Percentiles rank a stretch among this genome's conserved stretches.
Evolutionary conservation across 768 basidiomycete species (phyloP).

Genomic region (Tylopilus plumbeoviolaceoides): DNA sequence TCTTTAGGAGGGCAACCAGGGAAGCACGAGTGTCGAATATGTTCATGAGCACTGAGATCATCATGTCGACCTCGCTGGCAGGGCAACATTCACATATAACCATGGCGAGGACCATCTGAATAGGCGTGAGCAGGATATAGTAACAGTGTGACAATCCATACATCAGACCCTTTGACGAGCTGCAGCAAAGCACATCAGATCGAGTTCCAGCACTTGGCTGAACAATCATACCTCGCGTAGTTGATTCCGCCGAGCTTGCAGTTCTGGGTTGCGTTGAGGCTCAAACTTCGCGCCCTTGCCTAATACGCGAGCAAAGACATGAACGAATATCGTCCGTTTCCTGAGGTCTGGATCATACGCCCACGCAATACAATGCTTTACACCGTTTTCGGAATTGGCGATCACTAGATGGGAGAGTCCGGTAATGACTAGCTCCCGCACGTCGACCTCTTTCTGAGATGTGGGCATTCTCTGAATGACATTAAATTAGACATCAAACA

Average conservation of each 20-base stretch:
- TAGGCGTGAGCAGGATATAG: conserved; percentile 7
- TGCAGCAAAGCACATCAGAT: conserved; percentile 26
- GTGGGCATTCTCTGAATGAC: conserved; percentile 38
- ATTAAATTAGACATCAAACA: conserved; percentile 1
- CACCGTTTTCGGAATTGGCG: conserved; percentile 82
- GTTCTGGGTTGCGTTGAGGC: conserved; percentile 47
- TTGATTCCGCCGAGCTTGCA: conserved; percentile 46
- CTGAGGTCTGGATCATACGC: conserved; percentile 70
- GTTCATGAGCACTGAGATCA: conserved; percentile 82
- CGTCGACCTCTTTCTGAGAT: conserved; percentile 53
- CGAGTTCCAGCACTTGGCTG: not conserved
- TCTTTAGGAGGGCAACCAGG: conserved; percentile 70
- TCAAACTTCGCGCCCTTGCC: conserved; percentile 78
- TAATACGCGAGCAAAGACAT: conserved; percentile 79
- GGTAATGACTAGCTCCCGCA: conserved; percentile 73
- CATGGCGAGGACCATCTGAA: conserved; percentile 70
- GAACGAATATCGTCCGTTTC: conserved; percentile 76
- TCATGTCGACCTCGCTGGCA: conserved; percentile 71
- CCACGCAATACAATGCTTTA: conserved; percentile 80
- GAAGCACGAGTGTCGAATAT: conserved; percentile 76
- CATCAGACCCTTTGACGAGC: conserved; percentile 74
- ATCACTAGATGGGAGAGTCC: conserved; percentile 78
- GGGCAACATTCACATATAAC: conserved; percentile 89
- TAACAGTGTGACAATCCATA: conserved; percentile 32
- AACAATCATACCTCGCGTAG: conserved; percentile 52